Evolutionary conservation across 148 eudicot species (phyloP), one percentile per base, ranked within the genome.

Genomic region (Vaccinium darrowii): DNA sequence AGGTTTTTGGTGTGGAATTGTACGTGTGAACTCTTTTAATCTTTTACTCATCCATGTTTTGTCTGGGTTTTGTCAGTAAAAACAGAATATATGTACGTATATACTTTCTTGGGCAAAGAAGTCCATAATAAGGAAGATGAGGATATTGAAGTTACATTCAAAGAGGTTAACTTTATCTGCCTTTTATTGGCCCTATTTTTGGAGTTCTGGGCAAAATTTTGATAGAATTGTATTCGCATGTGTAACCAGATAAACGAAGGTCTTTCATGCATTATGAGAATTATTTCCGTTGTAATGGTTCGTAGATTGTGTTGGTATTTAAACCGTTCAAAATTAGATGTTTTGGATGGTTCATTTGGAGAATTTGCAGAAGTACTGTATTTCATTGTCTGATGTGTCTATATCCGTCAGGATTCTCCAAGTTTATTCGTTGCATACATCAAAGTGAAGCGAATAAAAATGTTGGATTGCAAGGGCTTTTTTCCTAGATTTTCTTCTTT

Each of bases 41-140:
- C n/a, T n/a, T n/a, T n/a, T n/a, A n/a, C 53, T 80, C 15, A 57
- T 54, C 16, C 58, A 11, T 79, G 8, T 50, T 51, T n/a, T 50
- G 80, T 30, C 54, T n/a, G n/a, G n/a, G n/a, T n/a, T n/a, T n/a
- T n/a, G n/a, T n/a, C n/a, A 76, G 15, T 74, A 33, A 19, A 47
- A 78, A 27, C 56, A 78, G 23, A 25, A 47, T 78, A 23, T 78
- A 13, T 21, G 23, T n/a, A 19, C 11, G 60, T 16, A 52, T 78
- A 51, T 49, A 47, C 54, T 76, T 21, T 47, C 54, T 78, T 78
- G 57, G 60, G 60, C 60, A 12, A 51, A 78, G 56, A 76, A 78
- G 21, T 78, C 36, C 16, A 52, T 76, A 47, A 75, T 76, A 19
- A 47, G 7, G 30, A 19, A 76, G 53, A 33, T 33, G 36, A 18